Conservation (phyloP, 1,284 basidiomycete species). For the Tylopilus sp. region DNA sequence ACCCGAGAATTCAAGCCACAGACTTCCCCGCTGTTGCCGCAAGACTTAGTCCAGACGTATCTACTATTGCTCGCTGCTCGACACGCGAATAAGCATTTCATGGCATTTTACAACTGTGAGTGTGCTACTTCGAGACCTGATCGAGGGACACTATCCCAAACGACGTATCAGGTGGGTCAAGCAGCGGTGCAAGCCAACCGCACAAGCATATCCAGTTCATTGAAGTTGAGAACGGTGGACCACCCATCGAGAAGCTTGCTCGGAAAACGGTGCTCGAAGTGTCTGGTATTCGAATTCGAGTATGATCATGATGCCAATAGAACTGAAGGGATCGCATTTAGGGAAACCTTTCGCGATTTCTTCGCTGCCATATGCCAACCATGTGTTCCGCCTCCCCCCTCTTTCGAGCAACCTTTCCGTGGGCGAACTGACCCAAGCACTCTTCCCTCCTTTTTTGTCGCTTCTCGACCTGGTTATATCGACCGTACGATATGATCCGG, state of each 20-base stretch:
- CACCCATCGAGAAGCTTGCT: conserved; percentile 72
- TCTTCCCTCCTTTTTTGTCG: conserved; percentile 66
- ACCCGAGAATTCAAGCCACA: conserved; percentile 67
- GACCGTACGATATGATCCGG: conserved; percentile 62
- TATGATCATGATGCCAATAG: not conserved
- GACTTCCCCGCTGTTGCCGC: conserved; percentile 70
- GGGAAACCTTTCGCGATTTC: conserved; percentile 71
- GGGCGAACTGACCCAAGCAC: conserved; percentile 48
- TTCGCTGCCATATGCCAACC: conserved; percentile 73
- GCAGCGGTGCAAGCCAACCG: conserved; percentile 82
- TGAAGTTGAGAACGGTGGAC: conserved; percentile 52
- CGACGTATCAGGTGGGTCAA: conserved; percentile 56
- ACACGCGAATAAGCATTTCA: conserved; percentile 52
- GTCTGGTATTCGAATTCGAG: conserved; percentile 11
- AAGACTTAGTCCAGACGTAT: conserved; percentile 74
- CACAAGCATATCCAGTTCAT: conserved; percentile 88
- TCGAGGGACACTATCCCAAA: not conserved
- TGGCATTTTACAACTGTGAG: conserved; percentile 86
- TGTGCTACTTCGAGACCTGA: not conserved
- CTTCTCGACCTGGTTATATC: conserved; percentile 78
- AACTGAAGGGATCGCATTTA: conserved; percentile 32
- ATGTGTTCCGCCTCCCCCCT: conserved; percentile 63
- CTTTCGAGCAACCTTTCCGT: conserved; percentile 43
- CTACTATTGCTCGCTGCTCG: conserved; percentile 64
- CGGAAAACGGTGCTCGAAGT: conserved; percentile 55